Evolutionary conservation across 495 filamentous ascomycete species (phyloP), one percentile per base, ranked within the genome.

Genomic region (Talaromyces thailandensis): DNA sequence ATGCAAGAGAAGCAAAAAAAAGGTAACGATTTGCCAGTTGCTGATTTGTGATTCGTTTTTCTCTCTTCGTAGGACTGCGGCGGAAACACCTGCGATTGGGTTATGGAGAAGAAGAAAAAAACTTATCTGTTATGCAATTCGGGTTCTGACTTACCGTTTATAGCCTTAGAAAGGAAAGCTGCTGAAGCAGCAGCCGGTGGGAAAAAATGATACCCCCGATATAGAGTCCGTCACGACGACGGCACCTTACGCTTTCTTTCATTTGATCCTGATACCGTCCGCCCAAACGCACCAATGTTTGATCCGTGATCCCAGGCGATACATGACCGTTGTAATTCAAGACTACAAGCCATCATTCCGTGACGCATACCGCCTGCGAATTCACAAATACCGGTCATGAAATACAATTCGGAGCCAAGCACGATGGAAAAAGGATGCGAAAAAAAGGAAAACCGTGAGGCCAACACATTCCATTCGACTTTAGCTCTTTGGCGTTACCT

Each of bases 1-100:
- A 97, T 97, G 93, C 83, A 89, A 40, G 83, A 88, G 74, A 97
- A 97, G 82, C 93, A 97, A 76, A 82, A 79, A 64, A 88, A 87
- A 64, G 92, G 92, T 96, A 81, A 60, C 26, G 26, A 29, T 23
- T 58, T 68, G 31, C 21, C 26, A 14, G 6, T 23, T 64, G 14
- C 29, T 18, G 21, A 21, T 11, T 26, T 9, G 35, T 51, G 24
- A 65, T 29, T 40, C 58, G n/a, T 56, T 32, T 16, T 55, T 58
- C 37, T 65, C n/a, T 57, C 18, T 57, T 12, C 0, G 51, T 23
- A 55, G 26, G 51, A 11, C 51, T 16, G 51, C 51, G 51, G 51
- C 21, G 51, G 51, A 40, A 40, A 40, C 35, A 40, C 35, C 35
- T 55, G 23, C 51, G 32, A 40, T 40, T 16, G 12, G 35, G 28